Percentiles rank a stretch among this genome's conserved stretches.
phyloP scores from a whole-genome alignment of 2,329 filamentous ascomycete species.

The Fusarium sp. region DNA sequence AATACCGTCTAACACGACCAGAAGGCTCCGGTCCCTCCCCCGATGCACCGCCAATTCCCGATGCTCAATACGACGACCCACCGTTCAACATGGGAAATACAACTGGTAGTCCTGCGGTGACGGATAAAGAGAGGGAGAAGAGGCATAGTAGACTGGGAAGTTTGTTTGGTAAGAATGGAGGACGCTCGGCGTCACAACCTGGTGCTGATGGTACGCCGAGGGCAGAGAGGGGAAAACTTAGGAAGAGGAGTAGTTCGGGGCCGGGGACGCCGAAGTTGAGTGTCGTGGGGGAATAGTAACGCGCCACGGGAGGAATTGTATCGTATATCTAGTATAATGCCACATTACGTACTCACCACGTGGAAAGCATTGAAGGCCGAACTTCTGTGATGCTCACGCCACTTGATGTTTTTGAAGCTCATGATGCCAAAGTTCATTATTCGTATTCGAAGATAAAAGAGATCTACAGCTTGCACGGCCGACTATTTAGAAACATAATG shows the following conservation, averaged over 20 bases:
- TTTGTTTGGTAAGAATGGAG: conserved; percentile 28
- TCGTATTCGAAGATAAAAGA: neutral
- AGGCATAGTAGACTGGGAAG: conserved; percentile 22
- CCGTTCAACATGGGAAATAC: conserved; percentile 12
- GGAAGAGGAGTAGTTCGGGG: conserved; percentile 39
- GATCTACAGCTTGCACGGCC: neutral
- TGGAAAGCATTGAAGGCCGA: accelerated
- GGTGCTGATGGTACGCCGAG: neutral
- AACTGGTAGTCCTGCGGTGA: neutral
- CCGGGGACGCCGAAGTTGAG: conserved; percentile 19
- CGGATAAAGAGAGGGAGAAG: conserved; percentile 23
- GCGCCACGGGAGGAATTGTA: neutral
- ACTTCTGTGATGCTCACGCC: neutral
- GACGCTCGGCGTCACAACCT: neutral
- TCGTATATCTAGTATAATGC: neutral
- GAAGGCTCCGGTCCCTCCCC: neutral
- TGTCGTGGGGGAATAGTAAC: conserved; percentile 33
- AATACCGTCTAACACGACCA: conserved; percentile 24
- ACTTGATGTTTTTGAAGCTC: neutral
- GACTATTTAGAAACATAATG: conserved; percentile 50
- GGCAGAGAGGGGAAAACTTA: conserved; percentile 36
- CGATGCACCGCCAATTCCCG: neutral
- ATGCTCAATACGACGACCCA: conserved; percentile 6
- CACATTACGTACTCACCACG: neutral
- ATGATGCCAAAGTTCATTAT: neutral